These are phyloP conservation scores for Penicillium malachiteum DNA, from an alignment of 495 filamentous ascomycete species.

Conservation along the genomic window DNA sequence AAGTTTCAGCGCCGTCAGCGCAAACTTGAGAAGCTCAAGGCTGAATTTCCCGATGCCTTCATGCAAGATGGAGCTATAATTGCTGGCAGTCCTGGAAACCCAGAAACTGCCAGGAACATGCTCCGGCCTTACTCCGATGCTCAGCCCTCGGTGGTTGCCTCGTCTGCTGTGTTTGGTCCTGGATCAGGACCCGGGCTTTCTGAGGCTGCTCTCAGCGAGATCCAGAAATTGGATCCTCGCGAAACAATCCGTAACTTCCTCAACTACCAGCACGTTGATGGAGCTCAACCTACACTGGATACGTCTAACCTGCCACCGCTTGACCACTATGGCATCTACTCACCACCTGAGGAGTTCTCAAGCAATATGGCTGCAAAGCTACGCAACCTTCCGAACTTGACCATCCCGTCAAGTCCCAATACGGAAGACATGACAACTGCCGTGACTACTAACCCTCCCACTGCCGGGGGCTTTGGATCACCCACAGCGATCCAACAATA, in stretches of 20 bases:
- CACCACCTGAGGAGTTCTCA: too few species aligned
- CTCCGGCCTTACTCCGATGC: constrained; percentile 32
- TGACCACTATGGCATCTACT: too few species aligned
- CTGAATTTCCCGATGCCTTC: constrained; percentile 11
- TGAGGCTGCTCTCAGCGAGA: constrained; percentile 62
- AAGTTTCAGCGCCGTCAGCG: constrained; percentile 14
- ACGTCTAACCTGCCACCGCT: too few species aligned
- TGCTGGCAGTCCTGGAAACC: constrained; percentile 69
- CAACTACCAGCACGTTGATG: constrained; percentile 55
- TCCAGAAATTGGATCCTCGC: constrained; percentile 75
- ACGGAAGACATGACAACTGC: too few species aligned
- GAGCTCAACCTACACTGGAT: too few species aligned
- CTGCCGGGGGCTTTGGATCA: too few species aligned
- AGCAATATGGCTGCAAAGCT: too few species aligned
- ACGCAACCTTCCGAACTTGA: too few species aligned
- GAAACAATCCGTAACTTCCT: constrained; percentile 91
- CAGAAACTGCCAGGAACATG: constrained; percentile 53
- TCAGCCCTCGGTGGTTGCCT: constrained; percentile 77
- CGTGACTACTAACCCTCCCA: too few species aligned
- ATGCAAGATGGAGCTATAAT: constrained; percentile 39
- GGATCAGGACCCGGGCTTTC: constrained; percentile 65
- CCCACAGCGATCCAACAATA: too few species aligned
- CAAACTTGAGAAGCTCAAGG: constrained; percentile 70
- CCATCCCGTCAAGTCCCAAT: too few species aligned
- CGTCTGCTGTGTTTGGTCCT: constrained; percentile 79